Evolutionary conservation across 2,329 filamentous ascomycete species (phyloP), one percentile per base, ranked within the genome.

Genomic region (Sphaerostilbella broomeana): DNA sequence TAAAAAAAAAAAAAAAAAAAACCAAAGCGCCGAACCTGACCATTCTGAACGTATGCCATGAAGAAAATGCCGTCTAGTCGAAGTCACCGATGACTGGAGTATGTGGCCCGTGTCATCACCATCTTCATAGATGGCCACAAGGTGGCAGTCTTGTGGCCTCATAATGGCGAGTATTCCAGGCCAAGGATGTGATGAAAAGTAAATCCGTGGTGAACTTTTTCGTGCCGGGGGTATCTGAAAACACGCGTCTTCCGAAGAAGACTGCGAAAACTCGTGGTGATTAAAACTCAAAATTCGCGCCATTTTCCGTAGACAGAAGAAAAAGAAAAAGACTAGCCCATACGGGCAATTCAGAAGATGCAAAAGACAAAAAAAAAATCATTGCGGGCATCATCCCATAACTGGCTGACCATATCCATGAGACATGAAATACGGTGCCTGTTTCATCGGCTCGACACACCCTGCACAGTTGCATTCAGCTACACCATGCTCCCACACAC

Each of bases 401-500:
- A 78, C 74, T 11, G 74, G 60, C 52, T 77, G 75, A 19, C 69
- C 65, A 40, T 74, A 77, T 28, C 56, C 59, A 38, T 72, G 67
- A 16, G 64, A 52, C 34, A 63, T 57, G 44, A 77, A 72, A 54
- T 75, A 77, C 1, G 63, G 54, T 4, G 59, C 52, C 10, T 68
- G 61, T 56, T 74, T 73, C 50, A 66, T 59, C 7, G 65, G 57
- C 13, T 66, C 59, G 20, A 62, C 53, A 49, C 73, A 77, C 44
- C 59, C 62, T 20, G 58, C 47, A 45, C 72, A 77, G 42, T 58
- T 65, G 58, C 72, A 76, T 42, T 75, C 73, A 6, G 64, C 61
- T 19, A 65, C 50, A 30, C 59, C 65, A 11, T 70, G 64, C 43
- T 77, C 73, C 74, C 74, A 78, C 19, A 65, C 62, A 49, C 58